Evolutionary conservation across 331 rosid species (phyloP).

Genomic region (Pyrus hybrid): DNA sequence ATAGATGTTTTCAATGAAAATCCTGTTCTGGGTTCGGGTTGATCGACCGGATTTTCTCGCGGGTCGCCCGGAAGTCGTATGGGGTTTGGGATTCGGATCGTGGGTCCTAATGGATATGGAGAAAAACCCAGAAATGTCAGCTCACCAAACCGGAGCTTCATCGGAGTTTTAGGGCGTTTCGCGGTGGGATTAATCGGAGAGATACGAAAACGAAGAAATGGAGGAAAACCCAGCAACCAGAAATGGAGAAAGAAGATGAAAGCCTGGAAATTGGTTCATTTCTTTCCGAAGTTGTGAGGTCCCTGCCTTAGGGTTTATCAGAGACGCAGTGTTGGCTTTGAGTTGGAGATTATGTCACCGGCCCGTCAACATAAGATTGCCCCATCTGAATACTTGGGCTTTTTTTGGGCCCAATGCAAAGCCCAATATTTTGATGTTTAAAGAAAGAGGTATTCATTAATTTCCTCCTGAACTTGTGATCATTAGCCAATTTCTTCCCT

Average conservation of each 20-base stretch:
- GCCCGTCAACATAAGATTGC: neutral
- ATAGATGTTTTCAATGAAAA: constrained; percentile 36
- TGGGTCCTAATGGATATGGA: constrained; percentile 20
- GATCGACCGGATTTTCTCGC: constrained; percentile 4
- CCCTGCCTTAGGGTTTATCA: neutral
- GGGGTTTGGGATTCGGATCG: constrained; percentile 9
- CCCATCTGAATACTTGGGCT: neutral
- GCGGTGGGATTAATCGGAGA: neutral
- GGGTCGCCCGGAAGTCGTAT: constrained; percentile 1
- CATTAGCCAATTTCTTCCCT: no score
- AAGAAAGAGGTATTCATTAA: no score
- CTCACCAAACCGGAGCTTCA: constrained; percentile 1
- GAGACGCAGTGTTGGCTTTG: neutral
- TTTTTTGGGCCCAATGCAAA: neutral
- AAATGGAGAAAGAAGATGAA: neutral
- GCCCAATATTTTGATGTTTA: no score
- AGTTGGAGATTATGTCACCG: neutral
- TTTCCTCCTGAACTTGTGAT: no score
- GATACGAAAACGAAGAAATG: neutral
- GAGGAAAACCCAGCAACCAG: neutral
- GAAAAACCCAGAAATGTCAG: neutral
- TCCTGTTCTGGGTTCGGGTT: constrained; percentile 8
- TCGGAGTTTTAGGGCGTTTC: neutral
- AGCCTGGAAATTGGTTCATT: neutral
- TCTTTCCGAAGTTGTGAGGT: neutral